These are phyloP conservation scores for Pythium aquatile DNA, from an alignment of 352 stramenopile genomes.

Conservation along the genomic window DNA sequence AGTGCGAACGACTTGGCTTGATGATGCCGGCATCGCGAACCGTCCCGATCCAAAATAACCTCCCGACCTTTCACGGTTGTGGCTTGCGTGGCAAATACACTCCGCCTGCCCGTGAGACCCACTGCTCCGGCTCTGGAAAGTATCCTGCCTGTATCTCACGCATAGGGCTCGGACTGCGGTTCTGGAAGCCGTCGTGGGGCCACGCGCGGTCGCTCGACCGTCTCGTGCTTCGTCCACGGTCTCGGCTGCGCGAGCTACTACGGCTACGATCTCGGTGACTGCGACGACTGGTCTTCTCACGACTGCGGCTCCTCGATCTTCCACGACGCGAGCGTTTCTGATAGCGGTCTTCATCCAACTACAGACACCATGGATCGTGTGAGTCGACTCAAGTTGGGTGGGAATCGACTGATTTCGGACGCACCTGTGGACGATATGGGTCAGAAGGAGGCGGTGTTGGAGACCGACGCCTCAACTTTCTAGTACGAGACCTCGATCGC, in stretches of 20 bases:
- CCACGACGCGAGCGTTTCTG: slow-evolving; percentile 2
- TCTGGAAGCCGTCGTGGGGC: slow-evolving; percentile 72
- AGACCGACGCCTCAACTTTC: background rate
- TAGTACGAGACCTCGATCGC: background rate
- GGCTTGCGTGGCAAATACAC: slow-evolving; percentile 71
- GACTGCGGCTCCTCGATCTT: slow-evolving; percentile 21
- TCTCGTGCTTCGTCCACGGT: slow-evolving; percentile 21
- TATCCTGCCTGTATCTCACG: slow-evolving; percentile 64
- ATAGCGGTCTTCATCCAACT: slow-evolving; percentile 18
- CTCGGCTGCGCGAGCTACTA: slow-evolving; percentile 29
- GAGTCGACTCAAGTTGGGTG: background rate
- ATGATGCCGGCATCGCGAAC: background rate
- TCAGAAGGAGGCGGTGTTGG: slow-evolving; percentile 8
- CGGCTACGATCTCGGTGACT: slow-evolving; percentile 17
- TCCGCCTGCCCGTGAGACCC: slow-evolving; percentile 74
- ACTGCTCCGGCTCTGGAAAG: slow-evolving; percentile 59
- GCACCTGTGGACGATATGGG: slow-evolving; percentile 23
- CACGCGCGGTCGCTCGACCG: slow-evolving; percentile 36
- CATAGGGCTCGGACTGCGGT: slow-evolving; percentile 70
- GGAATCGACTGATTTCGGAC: background rate
- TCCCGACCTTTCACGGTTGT: background rate
- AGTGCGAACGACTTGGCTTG: too few relatives aligned
- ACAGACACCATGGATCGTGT: background rate
- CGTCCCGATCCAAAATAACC: slow-evolving; percentile 10
- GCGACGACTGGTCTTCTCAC: background rate